Conservation (phyloP, 805 yeast genomes). For the Saccharomycopsis sp. region DNA sequence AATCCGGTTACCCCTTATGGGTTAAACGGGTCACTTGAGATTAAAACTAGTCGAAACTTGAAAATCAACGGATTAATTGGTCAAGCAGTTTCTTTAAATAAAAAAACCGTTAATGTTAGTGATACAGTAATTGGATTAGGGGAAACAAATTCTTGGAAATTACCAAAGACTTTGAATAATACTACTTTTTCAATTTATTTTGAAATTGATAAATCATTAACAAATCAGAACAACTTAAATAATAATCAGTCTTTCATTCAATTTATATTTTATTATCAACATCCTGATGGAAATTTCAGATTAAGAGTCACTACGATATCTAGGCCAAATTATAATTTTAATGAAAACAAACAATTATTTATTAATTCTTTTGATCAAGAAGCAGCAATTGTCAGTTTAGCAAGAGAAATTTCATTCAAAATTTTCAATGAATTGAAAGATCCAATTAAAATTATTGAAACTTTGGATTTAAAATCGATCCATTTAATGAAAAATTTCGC, state of each 20-base stretch:
- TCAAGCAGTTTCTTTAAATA: constrained; percentile 41
- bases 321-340: constrained; percentile 14
- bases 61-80: constrained; percentile 53
- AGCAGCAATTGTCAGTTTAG: constrained; percentile 92
- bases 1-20: constrained; percentile 29
- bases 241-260: constrained; percentile 41
- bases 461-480: constrained; percentile 90
- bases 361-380: constrained; percentile 87
- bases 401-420: constrained; percentile 83
- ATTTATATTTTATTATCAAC: constrained; percentile 87
- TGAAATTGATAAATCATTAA: constrained; percentile 28
- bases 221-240: constrained; percentile 5
- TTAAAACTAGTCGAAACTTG: constrained; percentile 39
- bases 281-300: constrained; percentile 85
- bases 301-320: constrained; percentile 82
- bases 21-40: constrained; percentile 48
- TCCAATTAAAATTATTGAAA: constrained; percentile 84
- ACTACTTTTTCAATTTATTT: constrained; percentile 50
- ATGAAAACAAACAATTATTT: constrained; percentile 27
- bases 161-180: constrained; percentile 44
- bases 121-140: constrained; percentile 35
- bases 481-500: constrained; percentile 85
- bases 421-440: constrained; percentile 56
- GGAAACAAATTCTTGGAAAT: constrained; percentile 48
- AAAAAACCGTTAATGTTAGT: constrained; percentile 26